These are phyloP conservation scores for Pleoardoris graminearum DNA, from an alignment of 2,329 filamentous ascomycete genomes.

Conservation along the genomic window DNA sequence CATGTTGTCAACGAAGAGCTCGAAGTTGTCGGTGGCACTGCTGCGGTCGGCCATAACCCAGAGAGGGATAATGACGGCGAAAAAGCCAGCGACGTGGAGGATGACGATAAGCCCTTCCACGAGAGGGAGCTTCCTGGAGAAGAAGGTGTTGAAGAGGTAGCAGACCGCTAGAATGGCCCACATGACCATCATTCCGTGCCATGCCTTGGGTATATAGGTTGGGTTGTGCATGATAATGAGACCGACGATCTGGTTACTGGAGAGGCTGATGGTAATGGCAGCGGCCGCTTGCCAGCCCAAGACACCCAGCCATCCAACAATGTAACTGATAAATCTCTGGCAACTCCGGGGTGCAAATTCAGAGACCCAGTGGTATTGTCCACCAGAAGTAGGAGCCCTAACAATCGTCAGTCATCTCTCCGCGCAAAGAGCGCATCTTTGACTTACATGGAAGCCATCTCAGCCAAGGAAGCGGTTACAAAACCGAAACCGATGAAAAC, in stretches of 20 bases:
- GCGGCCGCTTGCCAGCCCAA: constrained; percentile 47
- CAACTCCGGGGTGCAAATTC: constrained; percentile 44
- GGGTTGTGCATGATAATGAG: constrained; percentile 46
- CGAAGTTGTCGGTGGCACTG: constrained; percentile 27
- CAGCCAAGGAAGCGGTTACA: constrained; percentile 29
- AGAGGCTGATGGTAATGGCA: constrained; percentile 36
- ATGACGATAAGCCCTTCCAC: constrained; percentile 53
- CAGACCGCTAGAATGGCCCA: constrained; percentile 49
- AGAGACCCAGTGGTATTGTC: constrained; percentile 15
- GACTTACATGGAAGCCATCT: constrained; percentile 43
- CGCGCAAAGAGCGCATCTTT: too few relatives aligned
- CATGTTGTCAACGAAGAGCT: constrained; percentile 29
- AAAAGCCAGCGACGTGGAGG: constrained; percentile 55
- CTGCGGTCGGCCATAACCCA: constrained; percentile 35
- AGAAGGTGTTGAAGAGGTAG: constrained; percentile 51
- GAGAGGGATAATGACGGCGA: constrained; percentile 50
- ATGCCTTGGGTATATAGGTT: constrained; percentile 45
- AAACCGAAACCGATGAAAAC: constrained; percentile 28
- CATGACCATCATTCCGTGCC: constrained; percentile 56
- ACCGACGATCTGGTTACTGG: constrained; percentile 37
- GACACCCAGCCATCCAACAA: constrained; percentile 48
- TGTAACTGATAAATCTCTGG: constrained; percentile 48
- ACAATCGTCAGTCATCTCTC: not conserved
- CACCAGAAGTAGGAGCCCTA: constrained; percentile 35
- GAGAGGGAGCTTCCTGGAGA: constrained; percentile 50